phyloP scores from a whole-genome alignment of 495 filamentous ascomycete species.

The Emericellopsis terricola region DNA sequence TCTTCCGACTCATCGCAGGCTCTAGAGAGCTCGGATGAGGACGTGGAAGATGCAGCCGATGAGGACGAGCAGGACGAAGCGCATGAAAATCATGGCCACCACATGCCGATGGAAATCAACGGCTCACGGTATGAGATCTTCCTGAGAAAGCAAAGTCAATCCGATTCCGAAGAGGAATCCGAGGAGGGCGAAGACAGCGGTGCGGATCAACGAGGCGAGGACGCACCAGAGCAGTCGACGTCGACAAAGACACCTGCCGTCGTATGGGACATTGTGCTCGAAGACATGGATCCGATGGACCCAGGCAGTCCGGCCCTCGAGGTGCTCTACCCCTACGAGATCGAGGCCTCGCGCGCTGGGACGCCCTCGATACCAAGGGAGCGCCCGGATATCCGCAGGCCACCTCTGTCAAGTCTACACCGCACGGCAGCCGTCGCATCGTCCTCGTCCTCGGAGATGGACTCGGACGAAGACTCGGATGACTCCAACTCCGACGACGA shows the following conservation, averaged over 20 bases:
- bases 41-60: background rate
- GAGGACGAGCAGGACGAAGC: too few relatives aligned
- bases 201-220: background rate
- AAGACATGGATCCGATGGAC: slow-evolving; percentile 12
- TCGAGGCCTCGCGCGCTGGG: slow-evolving; percentile 14
- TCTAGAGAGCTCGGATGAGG: background rate
- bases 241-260: background rate
- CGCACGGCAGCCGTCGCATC: too few relatives aligned
- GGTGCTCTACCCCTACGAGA: slow-evolving; percentile 13
- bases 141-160: background rate
- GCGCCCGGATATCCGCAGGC: too few relatives aligned
- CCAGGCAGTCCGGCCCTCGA: slow-evolving; percentile 9
- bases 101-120: too few relatives aligned
- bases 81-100: too few relatives aligned
- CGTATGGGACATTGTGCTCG: slow-evolving; percentile 9
- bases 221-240: background rate
- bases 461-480: slow-evolving; percentile 3
- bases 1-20: background rate
- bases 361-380: too few relatives aligned
- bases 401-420: too few relatives aligned
- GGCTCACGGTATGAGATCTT: background rate
- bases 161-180: background rate
- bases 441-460: slow-evolving; percentile 7
- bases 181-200: background rate
- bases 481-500: slow-evolving; percentile 23